These are phyloP conservation scores for Leccinum rimulosum DNA, from an alignment of 768 basidiomycete genomes.

Conservation along the genomic window DNA sequence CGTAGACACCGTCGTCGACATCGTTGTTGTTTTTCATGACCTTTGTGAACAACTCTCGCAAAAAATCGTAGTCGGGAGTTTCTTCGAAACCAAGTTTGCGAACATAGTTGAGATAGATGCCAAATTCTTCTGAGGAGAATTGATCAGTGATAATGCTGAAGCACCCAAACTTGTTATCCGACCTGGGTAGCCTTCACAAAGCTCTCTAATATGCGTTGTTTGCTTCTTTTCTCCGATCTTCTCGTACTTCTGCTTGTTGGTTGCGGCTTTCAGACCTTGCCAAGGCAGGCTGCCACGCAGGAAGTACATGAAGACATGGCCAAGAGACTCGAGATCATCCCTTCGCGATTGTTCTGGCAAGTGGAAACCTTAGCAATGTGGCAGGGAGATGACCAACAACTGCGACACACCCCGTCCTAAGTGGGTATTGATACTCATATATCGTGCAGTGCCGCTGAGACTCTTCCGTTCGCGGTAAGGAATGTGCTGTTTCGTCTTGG, in stretches of 20 bases:
- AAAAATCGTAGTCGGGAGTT: constrained; percentile 97
- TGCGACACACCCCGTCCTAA: constrained; percentile 77
- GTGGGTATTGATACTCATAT: constrained; percentile 99
- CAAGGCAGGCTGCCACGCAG: constrained; percentile 94
- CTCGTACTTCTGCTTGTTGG: constrained; percentile 99
- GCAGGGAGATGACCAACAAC: background rate
- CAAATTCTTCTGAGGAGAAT: constrained; percentile 79
- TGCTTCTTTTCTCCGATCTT: constrained; percentile 99
- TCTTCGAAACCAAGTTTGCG: constrained; percentile 99
- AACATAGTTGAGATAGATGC: constrained; percentile 98
- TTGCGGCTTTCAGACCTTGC: constrained; percentile 99
- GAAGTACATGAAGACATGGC: constrained; percentile 99
- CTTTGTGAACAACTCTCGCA: constrained; percentile 92
- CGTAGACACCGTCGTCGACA: constrained; percentile 89
- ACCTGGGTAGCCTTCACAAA: constrained; percentile 96
- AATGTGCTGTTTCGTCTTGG: constrained; percentile 99
- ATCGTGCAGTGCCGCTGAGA: constrained; percentile 93
- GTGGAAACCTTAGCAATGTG: constrained; percentile 5
- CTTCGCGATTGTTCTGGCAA: constrained; percentile 80
- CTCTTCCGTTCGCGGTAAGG: constrained; percentile 98
- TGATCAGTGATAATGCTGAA: constrained; percentile 7
- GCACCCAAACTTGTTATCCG: constrained; percentile 21
- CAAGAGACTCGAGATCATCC: constrained; percentile 98
- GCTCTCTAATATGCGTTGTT: constrained; percentile 94
- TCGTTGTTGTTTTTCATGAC: constrained; percentile 91